Percentiles rank a stretch among this genome's conserved stretches.
These are phyloP conservation scores for Rhodotorula toruloides DNA, from an alignment of 768 basidiomycete genomes.

Conservation along the genomic window DNA sequence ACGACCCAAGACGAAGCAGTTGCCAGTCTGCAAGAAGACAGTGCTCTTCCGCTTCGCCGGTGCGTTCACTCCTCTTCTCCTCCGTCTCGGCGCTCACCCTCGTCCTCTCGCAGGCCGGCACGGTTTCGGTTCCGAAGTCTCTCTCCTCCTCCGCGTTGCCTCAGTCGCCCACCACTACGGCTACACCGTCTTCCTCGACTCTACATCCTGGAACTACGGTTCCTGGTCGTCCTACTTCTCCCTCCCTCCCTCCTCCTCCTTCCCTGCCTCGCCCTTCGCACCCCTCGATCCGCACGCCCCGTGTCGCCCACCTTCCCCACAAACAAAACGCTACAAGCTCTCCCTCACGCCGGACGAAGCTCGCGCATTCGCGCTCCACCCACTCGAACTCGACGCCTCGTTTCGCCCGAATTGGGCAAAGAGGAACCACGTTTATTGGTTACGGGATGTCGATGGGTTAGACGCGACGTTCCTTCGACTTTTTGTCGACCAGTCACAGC, in stretches of 20 bases:
- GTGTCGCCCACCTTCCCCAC: background rate
- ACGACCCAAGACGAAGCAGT: no score
- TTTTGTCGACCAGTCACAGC: background rate
- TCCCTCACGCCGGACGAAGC: background rate
- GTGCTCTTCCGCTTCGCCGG: slow-evolving; percentile 30
- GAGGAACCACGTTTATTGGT: slow-evolving; percentile 21
- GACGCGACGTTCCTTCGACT: slow-evolving; percentile 17
- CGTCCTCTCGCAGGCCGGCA: slow-evolving; percentile 10
- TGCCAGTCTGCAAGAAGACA: slow-evolving; percentile 22
- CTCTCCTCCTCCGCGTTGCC: slow-evolving; percentile 24
- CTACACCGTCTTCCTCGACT: slow-evolving; percentile 32
- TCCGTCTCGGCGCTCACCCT: background rate
- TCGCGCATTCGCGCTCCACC: background rate
- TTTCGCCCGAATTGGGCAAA: slow-evolving; percentile 8
- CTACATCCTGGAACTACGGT: slow-evolving; percentile 30
- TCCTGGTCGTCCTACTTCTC: slow-evolving; percentile 29
- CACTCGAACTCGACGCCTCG: background rate
- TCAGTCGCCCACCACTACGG: slow-evolving; percentile 20
- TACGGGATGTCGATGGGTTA: slow-evolving; percentile 28
- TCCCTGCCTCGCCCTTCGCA: slow-evolving; percentile 1
- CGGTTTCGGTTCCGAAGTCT: slow-evolving; percentile 33
- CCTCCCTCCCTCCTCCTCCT: background rate
- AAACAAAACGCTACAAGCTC: background rate
- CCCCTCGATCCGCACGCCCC: background rate
- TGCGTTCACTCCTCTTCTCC: background rate